Conservation (phyloP, 495 filamentous ascomycete genomes). For the Penicillium paxilli region DNA sequence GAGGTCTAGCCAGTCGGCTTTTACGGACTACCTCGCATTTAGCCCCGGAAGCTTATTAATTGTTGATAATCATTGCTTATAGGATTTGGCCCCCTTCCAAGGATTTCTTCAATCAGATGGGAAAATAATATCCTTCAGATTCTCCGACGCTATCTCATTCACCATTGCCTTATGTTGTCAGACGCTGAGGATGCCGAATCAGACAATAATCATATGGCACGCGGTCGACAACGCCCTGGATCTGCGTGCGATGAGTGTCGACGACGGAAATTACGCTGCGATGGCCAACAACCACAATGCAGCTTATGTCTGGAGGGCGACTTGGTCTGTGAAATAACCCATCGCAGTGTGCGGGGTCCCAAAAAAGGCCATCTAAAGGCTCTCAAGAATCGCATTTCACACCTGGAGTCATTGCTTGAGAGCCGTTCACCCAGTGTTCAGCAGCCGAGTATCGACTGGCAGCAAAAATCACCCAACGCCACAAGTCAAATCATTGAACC, state of each 20-base stretch:
- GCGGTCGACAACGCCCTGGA: slow-evolving; percentile 13
- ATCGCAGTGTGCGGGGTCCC: slow-evolving; percentile 47
- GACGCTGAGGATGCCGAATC: too few species aligned
- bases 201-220: too few species aligned
- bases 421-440: background rate
- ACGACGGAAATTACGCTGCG: slow-evolving; percentile 46
- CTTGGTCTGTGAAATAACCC: slow-evolving; percentile 46
- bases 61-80: too few species aligned
- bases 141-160: too few species aligned
- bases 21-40: too few species aligned
- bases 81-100: too few species aligned
- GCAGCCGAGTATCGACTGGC: background rate
- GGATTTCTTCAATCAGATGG: too few species aligned
- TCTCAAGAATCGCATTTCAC: slow-evolving; percentile 17
- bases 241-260: slow-evolving; percentile 44
- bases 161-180: too few species aligned
- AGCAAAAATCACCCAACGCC: background rate
- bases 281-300: slow-evolving; percentile 52
- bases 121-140: too few species aligned
- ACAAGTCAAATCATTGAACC: too few species aligned
- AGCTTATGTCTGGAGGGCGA: slow-evolving; percentile 50
- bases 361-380: slow-evolving; percentile 55
- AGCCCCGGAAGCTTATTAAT: too few species aligned
- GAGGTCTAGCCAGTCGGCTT: too few species aligned
- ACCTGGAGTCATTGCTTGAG: slow-evolving; percentile 6